Evolutionary conservation across 805 yeast genomes (phyloP), one percentile per base, ranked within the genome.

Genomic region (Sungouiozyma ichnusensis): DNA sequence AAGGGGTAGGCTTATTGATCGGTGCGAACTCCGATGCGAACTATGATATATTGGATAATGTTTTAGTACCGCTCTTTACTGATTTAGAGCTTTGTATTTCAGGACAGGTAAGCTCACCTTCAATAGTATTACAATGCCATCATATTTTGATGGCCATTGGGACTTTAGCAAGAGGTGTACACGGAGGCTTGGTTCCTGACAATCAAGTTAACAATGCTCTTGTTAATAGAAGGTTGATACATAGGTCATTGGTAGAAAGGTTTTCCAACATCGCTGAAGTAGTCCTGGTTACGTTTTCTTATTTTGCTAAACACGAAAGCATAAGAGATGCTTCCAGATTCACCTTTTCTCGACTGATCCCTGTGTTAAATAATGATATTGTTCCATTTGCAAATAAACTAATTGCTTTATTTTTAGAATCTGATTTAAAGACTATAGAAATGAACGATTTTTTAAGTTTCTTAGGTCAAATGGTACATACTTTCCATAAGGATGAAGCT

Each of bases 121-220:
- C 69, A 35, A 54, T 72, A 29, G 71, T 81, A 2, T 62, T 85
- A 36, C 92, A 85, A 57, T 81, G 86, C 2, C 95, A 92, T 60
- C 97, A 90, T 58, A 73, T 80, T 29, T 64, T 92, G 38, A 76
- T 85, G 77, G 88, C 96, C 0, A 76, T 90, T 36, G 97, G 96
- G 36, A 85, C 96, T 0, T 72, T 88, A 54, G 81, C 87, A 3
- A 76, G 92, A 57, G 97, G 97, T 3, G 77, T 83, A 53, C 92
- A 81, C 44, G 57, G 60, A 19, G 66, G 66, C 6, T 39, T 62
- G n/a, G 63, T 62, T n/a, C 65, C 66, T 6, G 66, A 62, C 29
- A 61, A 59, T 42, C 63, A 61, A 48, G 64, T 61, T 19, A 62
- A 61, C 41, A 72, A 71, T 39, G 57, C 57, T 4, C 48, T 55